A percentile compares a stretch with the other conserved stretches of the same genome.
Conservation (phyloP, 2,329 filamentous ascomycete genomes). For the Cladosporium sp. region DNA sequence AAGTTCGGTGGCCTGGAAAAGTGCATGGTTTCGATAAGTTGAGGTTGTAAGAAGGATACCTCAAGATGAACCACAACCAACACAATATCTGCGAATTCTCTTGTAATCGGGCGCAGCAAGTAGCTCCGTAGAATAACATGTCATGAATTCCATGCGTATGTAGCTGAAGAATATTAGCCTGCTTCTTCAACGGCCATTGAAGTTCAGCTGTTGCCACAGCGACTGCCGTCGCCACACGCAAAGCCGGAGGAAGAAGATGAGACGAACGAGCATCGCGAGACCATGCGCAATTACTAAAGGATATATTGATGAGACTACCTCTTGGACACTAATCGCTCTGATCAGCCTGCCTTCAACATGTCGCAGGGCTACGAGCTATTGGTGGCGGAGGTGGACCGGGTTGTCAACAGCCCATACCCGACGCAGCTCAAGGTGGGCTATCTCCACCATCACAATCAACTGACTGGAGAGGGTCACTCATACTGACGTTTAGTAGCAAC, state of each 20-base stretch:
- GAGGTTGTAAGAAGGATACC: no score
- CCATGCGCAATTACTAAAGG: not conserved
- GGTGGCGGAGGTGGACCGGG: conserved; percentile 30
- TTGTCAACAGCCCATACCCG: conserved; percentile 38
- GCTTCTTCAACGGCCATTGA: not conserved
- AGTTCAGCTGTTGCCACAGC: not conserved
- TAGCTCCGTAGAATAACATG: not conserved
- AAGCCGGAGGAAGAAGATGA: not conserved
- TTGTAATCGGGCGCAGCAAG: not conserved
- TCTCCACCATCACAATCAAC: not conserved
- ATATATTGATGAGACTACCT: not conserved
- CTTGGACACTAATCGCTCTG: not conserved
- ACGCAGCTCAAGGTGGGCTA: conserved; percentile 33
- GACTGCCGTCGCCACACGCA: not conserved
- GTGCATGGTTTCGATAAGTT: no score
- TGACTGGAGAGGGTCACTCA: no score
- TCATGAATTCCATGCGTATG: not conserved
- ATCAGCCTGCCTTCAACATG: not conserved
- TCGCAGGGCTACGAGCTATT: conserved; percentile 21
- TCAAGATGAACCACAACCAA: no score
- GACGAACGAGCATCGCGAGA: not conserved
- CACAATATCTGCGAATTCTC: no score
- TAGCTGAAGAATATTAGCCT: not conserved
- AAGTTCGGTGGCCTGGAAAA: no score
- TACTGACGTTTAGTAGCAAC: conserved; percentile 32